Conservation (phyloP, 352 stramenopile species). For the Labyrinthula sp. region DNA sequence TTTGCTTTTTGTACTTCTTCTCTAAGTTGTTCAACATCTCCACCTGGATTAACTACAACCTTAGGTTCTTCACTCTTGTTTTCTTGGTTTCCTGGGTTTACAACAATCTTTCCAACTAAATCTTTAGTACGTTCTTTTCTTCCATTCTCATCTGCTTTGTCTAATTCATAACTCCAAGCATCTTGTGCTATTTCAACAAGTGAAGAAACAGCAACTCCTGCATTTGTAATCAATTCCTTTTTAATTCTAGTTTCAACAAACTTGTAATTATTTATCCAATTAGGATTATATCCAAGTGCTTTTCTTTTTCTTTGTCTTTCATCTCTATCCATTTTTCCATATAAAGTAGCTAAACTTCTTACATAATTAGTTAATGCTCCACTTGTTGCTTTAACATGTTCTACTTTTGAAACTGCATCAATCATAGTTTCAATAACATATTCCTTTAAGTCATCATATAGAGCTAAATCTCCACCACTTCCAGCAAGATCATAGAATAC, state of each 20-base stretch:
- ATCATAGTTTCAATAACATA: constrained; percentile 23
- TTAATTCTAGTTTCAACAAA: no score
- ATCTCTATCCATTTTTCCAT: constrained; percentile 17
- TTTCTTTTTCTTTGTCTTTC: constrained; percentile 6
- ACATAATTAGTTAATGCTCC: no score
- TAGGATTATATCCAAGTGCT: constrained; percentile 8
- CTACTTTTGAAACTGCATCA: constrained; percentile 10
- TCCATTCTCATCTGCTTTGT: no score
- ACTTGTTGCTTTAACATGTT: constrained; percentile 2
- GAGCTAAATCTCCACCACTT: constrained; percentile 24
- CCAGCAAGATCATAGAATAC: constrained; percentile 16
- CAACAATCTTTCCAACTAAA: no score
- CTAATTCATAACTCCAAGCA: constrained; percentile 26
- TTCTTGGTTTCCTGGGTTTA: no score
- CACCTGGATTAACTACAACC: no score
- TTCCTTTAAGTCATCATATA: constrained; percentile 22
- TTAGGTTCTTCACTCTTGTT: no score
- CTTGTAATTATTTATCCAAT: constrained; percentile 20
- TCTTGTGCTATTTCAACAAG: constrained; percentile 23
- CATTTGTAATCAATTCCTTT: constrained; percentile 10
- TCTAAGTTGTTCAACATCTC: no score
- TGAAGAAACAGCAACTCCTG: constrained; percentile 5
- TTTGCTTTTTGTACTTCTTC: no score
- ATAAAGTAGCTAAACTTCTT: constrained; percentile 12
- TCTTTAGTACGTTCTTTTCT: no score